Conservation (phyloP, 768 basidiomycete species). For the Paxillus involutus region DNA sequence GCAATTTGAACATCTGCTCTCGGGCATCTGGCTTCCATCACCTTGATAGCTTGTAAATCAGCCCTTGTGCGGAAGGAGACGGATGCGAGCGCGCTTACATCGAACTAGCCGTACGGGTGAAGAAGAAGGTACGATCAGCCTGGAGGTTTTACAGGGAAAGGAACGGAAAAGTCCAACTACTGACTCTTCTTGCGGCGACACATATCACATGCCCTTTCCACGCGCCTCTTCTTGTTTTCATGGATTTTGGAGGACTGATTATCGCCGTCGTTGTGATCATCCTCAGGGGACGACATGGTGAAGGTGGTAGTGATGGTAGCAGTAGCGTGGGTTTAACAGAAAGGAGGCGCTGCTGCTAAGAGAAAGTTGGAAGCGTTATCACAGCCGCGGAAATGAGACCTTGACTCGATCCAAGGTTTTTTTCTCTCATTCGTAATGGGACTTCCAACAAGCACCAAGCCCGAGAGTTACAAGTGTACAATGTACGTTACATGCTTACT, state of each 20-base stretch:
- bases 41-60: constrained; percentile 31
- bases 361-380: too few species aligned
- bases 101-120: constrained; percentile 9
- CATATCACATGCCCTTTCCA: constrained; percentile 79
- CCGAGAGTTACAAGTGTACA: too few species aligned
- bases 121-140: background rate
- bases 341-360: too few species aligned
- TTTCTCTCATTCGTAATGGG: too few species aligned
- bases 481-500: too few species aligned
- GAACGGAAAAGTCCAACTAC: constrained; percentile 14
- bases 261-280: constrained; percentile 54
- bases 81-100: constrained; percentile 16
- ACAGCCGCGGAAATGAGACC: too few species aligned
- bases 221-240: constrained; percentile 62
- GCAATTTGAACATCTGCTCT: constrained; percentile 58
- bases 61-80: background rate
- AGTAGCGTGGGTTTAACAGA: too few species aligned
- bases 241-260: constrained; percentile 25
- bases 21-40: constrained; percentile 60
- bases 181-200: constrained; percentile 83
- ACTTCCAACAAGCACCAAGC: too few species aligned
- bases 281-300: constrained; percentile 56
- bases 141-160: too few species aligned
- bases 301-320: too few species aligned
- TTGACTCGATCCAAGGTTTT: too few species aligned